Conservation (phyloP, 1,139 yeast species). For the Pichia cactophila region DNA sequence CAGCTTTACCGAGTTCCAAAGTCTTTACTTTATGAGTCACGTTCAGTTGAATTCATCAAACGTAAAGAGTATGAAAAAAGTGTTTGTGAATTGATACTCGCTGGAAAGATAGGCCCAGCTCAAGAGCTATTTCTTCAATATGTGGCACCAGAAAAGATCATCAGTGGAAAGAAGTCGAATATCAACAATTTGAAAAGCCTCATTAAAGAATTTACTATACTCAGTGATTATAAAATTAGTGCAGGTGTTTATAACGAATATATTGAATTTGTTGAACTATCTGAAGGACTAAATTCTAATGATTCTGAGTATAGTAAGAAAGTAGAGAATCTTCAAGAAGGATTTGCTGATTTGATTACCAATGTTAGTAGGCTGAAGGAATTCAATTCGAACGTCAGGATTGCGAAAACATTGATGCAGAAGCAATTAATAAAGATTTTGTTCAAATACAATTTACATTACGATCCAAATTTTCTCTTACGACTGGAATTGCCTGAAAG, state of each 20-base stretch:
- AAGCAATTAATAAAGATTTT: constrained; percentile 36
- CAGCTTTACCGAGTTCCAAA: constrained; percentile 39
- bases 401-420: constrained; percentile 39
- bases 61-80: constrained; percentile 51
- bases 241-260: constrained; percentile 51
- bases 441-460: constrained; percentile 18
- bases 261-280: constrained; percentile 27
- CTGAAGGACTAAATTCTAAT: constrained; percentile 2
- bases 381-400: constrained; percentile 2
- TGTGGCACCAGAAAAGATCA: constrained; percentile 65
- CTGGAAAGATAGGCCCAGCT: constrained; percentile 55
- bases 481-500: constrained; percentile 36
- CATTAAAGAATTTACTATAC: constrained; percentile 41
- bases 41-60: constrained; percentile 40
- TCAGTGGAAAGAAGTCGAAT: constrained; percentile 28
- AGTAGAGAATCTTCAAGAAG: neutral
- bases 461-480: constrained; percentile 14
- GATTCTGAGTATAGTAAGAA: neutral
- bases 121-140: constrained; percentile 46
- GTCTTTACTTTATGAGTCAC: constrained; percentile 41
- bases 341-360: constrained; percentile 2
- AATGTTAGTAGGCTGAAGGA: constrained; percentile 6
- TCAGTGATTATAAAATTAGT: constrained; percentile 50
- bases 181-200: constrained; percentile 34
- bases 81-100: constrained; percentile 54